Evolutionary conservation across 345 rosid genomes (phyloP), one percentile per base, ranked within the genome.

Genomic region (Sonneratia caseolaris): DNA sequence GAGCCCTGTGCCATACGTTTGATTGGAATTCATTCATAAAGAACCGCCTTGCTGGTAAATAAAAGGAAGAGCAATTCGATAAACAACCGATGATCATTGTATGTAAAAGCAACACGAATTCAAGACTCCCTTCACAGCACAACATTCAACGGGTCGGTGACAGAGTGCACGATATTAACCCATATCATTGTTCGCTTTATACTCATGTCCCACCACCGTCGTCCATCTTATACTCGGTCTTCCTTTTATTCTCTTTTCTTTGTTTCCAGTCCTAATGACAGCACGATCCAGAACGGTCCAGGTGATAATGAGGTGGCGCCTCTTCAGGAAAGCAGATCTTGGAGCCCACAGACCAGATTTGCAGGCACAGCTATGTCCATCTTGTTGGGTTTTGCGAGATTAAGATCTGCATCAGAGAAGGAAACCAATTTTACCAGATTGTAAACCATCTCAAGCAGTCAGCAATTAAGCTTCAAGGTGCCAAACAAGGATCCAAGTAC

Each of bases 301-400:
- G 57, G 6, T 19, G 59, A 57, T 5, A 57, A 57, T 57, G 7
- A 62, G 32, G 37, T 27, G 19, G 66, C 3, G 66, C 13, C 66
- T 35, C 18, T 62, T 27, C 47, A 65, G 7, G 61, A 9, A 42
- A 42, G 36, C 55, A 22, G 70, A 32, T 87, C 97, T 86, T 95
- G 99, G 83, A 89, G 76, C 65, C 98, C 98, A 74, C 98, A 95
- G 11, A 84, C 87, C 91, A 90, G 76, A 70, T 92, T 95, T 59
- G 92, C 91, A 38, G 92, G 99, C 40, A 88, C 94, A 32, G 98
- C 91, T 62, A 86, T 74, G 66, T 89, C 98, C 35, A 92, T 90
- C 97, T 89, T 87, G 85, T 92, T 89, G 18, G 99, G 99, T 79
- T 89, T 89, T 73, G 93, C 42, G 66, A 95, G 83, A 71, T 89